These are phyloP conservation scores for Herpetospermum pedunculosum DNA, from an alignment of 306 rosid genomes.

Conservation along the genomic window DNA sequence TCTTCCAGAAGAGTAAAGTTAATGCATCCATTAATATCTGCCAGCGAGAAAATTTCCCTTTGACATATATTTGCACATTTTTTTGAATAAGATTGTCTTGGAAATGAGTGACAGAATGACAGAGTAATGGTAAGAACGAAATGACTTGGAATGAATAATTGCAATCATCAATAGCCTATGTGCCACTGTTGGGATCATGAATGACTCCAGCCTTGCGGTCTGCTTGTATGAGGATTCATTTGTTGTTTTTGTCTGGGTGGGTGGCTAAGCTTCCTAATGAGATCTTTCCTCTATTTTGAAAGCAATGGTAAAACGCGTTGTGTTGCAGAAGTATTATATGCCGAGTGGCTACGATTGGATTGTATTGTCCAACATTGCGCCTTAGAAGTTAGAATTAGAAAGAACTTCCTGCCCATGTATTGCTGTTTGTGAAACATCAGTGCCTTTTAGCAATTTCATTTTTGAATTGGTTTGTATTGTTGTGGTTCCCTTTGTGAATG, in stretches of 20 bases:
- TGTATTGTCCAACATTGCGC: background rate
- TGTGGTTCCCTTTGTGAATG: background rate
- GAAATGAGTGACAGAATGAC: background rate
- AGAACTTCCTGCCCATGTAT: background rate
- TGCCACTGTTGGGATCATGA: background rate
- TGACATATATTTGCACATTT: background rate
- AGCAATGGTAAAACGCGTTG: background rate
- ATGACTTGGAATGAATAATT: background rate
- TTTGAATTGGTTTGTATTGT: background rate
- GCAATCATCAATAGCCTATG: background rate
- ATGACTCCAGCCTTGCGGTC: background rate
- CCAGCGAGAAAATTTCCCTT: background rate
- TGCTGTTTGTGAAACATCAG: background rate
- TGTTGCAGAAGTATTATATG: background rate
- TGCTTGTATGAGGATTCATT: background rate
- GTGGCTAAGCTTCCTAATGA: background rate
- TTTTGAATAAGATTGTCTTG: background rate
- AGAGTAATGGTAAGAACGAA: background rate
- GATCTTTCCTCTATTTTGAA: background rate
- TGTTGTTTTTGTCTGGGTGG: background rate
- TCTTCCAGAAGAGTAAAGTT: background rate
- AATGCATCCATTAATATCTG: constrained; percentile 3
- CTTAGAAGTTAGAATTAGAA: background rate
- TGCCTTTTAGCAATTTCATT: background rate
- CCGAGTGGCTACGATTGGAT: background rate